Base-by-base conservation (phyloP, 305 asterid species). In the Solanum hybrid region DNA sequence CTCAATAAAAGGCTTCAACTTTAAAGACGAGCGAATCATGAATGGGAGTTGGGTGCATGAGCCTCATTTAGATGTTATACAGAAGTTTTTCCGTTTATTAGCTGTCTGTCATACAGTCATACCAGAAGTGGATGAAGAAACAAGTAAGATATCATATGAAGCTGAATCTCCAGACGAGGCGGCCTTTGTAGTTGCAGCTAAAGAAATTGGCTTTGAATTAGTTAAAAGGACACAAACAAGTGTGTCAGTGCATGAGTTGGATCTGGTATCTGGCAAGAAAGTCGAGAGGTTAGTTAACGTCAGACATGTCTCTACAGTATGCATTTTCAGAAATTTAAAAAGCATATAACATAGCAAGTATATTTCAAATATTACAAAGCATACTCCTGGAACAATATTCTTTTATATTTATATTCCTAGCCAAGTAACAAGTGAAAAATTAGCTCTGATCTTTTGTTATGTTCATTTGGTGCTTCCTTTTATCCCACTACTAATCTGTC, bases 131-230 rank as follows among this genome's bases (percentile, higher is more conserved):
- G 97, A 97, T 83, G 98, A 94, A 13, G 93, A 87, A 79, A 93
- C 95, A 0, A 94, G 97, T 70, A 95, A 91, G 85, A 94, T 95
- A 9, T 93, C 94, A 3, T 97, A 97, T 89, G 98, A 96, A 92
- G 98, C 99, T 20, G 99, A 97, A 90, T 97, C 99, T 45, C 99
- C 98, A 3, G 99, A 97, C 85, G 99, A 97, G 92, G 98, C 98
- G 17, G 98, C 99, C 33, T 97, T 97, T 91, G 99, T 97, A 85
- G 95, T 96, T 93, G 99, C 99, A 4, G 98, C 99, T 10, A 93
- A 95, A 92, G 99, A 96, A 90, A 92, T 96, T 27, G 99, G 99
- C n/a, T 97, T 97, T 84, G 97, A 97, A 87, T 96, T 97, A 93
- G 93, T 80, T 36, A 94, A 90, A 84, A 94, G 99, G 90, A 94